Base-by-base conservation (phyloP, 768 basidiomycete species). In the Saitozyma podzolica region DNA sequence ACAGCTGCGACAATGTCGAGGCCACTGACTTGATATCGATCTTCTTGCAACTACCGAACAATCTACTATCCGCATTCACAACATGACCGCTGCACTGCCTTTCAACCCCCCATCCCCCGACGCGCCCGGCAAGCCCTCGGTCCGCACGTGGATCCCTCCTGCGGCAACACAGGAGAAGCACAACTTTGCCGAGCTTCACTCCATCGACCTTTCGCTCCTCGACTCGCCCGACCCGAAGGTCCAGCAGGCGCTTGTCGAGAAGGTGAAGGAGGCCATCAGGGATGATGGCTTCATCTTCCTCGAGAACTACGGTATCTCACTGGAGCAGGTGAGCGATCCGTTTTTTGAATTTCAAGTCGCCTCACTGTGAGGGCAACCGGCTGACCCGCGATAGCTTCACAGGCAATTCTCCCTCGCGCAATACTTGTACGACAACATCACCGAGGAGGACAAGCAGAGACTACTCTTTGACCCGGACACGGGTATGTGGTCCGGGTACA, bases 221-320 rank as follows among this genome's bases (percentile, higher is more conserved):
- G 69, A 73, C 54, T 50, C 56, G 6, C 55, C 43, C 9, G 66
- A 70, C 29, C 64, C 68, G 1, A 41, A 19, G 4, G 62, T 62
- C 9, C 51, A 55, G 3, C 47, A 61, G 37, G 45, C 63, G 19
- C 64, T 73, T 4, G 62, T 73, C 29, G 63, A 67, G 8, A 51
- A 43, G 7, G 56, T 60, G 41, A 68, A 65, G 50, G 40, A 29
- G 16, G 68, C 69, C 13, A 68, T 73, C 51, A 47, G 51, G 40
- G 66, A 62, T 0, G 72, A 73, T 47, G 72, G 72, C 13, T 73
- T 73, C 54, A 17, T 73, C 13, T 68, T 58, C 59, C 53, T 73
- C 17, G 57, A 55, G 14, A 60, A 69, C 42, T 68, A 65, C 43
- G 72, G 72, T 47, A 55, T 73, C 6, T 56, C 69, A 1, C 54